Evolutionary conservation across 148 eudicot species (phyloP).

Genomic region (Nyssa sinensis): DNA sequence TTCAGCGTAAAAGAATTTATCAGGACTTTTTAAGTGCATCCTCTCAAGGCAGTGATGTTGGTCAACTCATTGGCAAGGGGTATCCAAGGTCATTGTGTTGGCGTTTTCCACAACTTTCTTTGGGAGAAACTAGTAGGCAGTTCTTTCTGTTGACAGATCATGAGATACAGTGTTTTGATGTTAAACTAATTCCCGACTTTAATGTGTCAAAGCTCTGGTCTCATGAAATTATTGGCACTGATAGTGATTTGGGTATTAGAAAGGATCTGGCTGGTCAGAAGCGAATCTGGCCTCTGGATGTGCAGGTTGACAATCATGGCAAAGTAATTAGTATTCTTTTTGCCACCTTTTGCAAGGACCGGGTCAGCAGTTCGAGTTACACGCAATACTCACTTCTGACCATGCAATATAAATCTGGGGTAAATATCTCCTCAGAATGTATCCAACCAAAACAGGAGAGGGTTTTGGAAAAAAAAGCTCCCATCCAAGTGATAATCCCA

Average conservation of each 20-base stretch:
- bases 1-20: constrained; percentile 38
- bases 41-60: constrained; percentile 30
- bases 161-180: constrained; percentile 74
- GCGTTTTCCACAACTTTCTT: constrained; percentile 44
- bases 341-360: constrained; percentile 84
- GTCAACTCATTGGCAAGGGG: constrained; percentile 46
- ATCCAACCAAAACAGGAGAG: constrained; percentile 36
- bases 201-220: constrained; percentile 74
- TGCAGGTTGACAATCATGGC: constrained; percentile 75
- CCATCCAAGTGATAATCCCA: constrained; percentile 79
- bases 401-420: constrained; percentile 84
- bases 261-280: constrained; percentile 96
- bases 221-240: constrained; percentile 80
- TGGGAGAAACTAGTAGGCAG: constrained; percentile 43
- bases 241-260: constrained; percentile 81
- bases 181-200: constrained; percentile 44
- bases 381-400: constrained; percentile 86
- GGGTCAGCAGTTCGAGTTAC: constrained; percentile 85
- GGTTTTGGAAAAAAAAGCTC: constrained; percentile 79
- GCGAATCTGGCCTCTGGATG: constrained; percentile 88
- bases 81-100: constrained; percentile 86
- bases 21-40: constrained; percentile 28
- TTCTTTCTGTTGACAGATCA: constrained; percentile 77
- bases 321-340: constrained; percentile 78
- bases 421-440: constrained; percentile 34